Conservation (phyloP, 169 alveolate species). For the Plasmodium sp. region DNA sequence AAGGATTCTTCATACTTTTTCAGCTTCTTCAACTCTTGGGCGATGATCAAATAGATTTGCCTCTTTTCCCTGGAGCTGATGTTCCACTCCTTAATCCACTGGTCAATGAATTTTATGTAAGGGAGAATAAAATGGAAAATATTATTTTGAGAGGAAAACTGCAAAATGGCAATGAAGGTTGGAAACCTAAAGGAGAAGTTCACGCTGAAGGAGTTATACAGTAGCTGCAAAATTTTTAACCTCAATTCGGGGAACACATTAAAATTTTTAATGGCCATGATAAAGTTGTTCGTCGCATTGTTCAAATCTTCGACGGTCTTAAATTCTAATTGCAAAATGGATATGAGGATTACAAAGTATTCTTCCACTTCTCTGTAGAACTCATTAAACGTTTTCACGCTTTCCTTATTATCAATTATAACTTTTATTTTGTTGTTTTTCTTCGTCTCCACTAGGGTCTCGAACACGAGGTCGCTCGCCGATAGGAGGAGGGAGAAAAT, state of each 20-base stretch:
- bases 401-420: conserved; percentile 69
- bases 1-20: conserved; percentile 71
- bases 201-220: conserved; percentile 80
- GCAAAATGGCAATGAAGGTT: conserved; percentile 78
- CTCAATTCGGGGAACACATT: conserved; percentile 79
- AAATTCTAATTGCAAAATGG: conserved; percentile 82
- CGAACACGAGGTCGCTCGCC: conserved; percentile 81
- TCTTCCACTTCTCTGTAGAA: conserved; percentile 79
- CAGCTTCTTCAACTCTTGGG: conserved; percentile 79
- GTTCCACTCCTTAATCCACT: conserved; percentile 83
- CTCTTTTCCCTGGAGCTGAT: conserved; percentile 75
- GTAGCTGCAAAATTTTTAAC: conserved; percentile 78
- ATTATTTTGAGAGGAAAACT: conserved; percentile 81
- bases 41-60: conserved; percentile 76
- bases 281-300: conserved; percentile 80
- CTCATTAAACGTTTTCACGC: conserved; percentile 25
- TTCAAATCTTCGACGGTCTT: conserved; percentile 80
- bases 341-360: conserved; percentile 83
- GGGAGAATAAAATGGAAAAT: conserved; percentile 78
- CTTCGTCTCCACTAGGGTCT: conserved; percentile 80
- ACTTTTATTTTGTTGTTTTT: conserved; percentile 77
- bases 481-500: conserved; percentile 80
- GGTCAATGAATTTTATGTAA: conserved; percentile 76
- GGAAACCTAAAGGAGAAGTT: conserved; percentile 79
- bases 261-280: conserved; percentile 76